Percentiles rank a stretch among this genome's conserved stretches.
These are phyloP conservation scores for Tolypocladium tundrense DNA, from an alignment of 2,329 filamentous ascomycete genomes.

Conservation along the genomic window DNA sequence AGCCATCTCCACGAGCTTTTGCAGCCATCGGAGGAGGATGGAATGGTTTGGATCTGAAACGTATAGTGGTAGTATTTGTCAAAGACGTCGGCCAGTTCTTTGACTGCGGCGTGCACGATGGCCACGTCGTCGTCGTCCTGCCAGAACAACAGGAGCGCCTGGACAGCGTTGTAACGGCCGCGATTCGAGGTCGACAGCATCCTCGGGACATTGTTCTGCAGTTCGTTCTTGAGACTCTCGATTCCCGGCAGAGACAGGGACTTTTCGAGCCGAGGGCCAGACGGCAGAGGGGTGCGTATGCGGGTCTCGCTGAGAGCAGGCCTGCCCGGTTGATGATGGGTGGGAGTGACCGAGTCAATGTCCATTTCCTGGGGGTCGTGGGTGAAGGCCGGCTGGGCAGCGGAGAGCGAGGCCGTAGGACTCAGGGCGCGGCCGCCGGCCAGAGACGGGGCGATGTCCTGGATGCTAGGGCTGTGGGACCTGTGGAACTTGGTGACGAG, in stretches of 20 bases:
- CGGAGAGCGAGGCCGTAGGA: slow-evolving; percentile 28
- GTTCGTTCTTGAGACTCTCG: slow-evolving; percentile 39
- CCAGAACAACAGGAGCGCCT: slow-evolving; percentile 46
- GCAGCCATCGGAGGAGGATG: slow-evolving; percentile 33
- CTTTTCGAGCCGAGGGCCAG: slow-evolving; percentile 44
- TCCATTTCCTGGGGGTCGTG: slow-evolving; percentile 46
- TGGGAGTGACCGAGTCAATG: slow-evolving; percentile 29
- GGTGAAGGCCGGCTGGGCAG: slow-evolving; percentile 26
- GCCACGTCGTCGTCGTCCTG: slow-evolving; percentile 38
- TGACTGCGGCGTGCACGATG: slow-evolving; percentile 28
- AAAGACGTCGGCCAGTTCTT: slow-evolving; percentile 40
- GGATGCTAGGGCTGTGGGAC: slow-evolving; percentile 39
- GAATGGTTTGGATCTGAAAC: slow-evolving; percentile 38
- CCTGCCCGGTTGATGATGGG: slow-evolving; percentile 24
- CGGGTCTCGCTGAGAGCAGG: slow-evolving; percentile 35
- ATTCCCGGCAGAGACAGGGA: slow-evolving; percentile 37
- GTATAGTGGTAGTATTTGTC: slow-evolving; percentile 42
- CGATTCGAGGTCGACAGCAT: slow-evolving; percentile 40
- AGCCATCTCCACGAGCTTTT: slow-evolving; percentile 45
- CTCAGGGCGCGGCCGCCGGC: slow-evolving; percentile 34
- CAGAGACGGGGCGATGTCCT: slow-evolving; percentile 34
- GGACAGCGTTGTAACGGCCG: slow-evolving; percentile 42
- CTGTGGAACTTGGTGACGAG: slow-evolving; percentile 43
- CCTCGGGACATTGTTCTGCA: slow-evolving; percentile 39
- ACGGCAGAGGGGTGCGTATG: slow-evolving; percentile 45